Evolutionary conservation across 495 filamentous ascomycete genomes (phyloP), one percentile per base, ranked within the genome.

Genomic region (Neurospora hispaniola): DNA sequence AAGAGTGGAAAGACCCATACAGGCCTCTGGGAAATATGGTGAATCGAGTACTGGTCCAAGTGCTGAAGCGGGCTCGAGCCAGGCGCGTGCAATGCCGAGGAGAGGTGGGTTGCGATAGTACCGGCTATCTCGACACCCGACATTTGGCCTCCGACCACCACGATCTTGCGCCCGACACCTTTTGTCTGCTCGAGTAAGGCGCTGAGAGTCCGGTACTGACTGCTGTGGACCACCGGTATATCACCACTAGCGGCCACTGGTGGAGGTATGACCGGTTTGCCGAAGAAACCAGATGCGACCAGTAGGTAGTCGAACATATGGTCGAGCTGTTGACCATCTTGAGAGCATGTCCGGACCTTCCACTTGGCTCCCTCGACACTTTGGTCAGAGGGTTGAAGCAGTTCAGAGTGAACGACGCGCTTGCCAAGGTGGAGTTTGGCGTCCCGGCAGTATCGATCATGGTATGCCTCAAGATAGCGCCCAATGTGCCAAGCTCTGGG

Each of bases 131-230:
- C 94, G 10, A 89, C 86, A 0, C 92, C 93, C 20, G 92, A 95
- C 87, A 96, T 93, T 72, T 92, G 91, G 3, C 93, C 93, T 5
- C 94, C 94, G 10, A 95, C 85, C 16, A 97, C 86, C 4, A 94
- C 85, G 69, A 96, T 87, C 75, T 90, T 92, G n/a, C 87, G 85
- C 0, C 79, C 79, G 18, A 75, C 80, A 0, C 74, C 74, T 12
- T n/a, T 59, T 23, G 75, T 69, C 0, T 74, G 80, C 5, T 74
- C 74, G 16, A 86, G 27, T 62, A 87, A 71, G 48, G 73, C 73
- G 72, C 83, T 71, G 41, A 86, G 76, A 75, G 84, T 75, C 35
- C 82, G 78, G 42, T 87, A 87, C 62, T 80, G 74, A 69, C 91
- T 92, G 76, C 88, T 94, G 73, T 93, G 92, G 8, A 89, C 77